Percentiles rank a stretch among this genome's conserved stretches.
Evolutionary conservation across 83 land plant species (phyloP).

Genomic region (Diphasiastrum complanatum): DNA sequence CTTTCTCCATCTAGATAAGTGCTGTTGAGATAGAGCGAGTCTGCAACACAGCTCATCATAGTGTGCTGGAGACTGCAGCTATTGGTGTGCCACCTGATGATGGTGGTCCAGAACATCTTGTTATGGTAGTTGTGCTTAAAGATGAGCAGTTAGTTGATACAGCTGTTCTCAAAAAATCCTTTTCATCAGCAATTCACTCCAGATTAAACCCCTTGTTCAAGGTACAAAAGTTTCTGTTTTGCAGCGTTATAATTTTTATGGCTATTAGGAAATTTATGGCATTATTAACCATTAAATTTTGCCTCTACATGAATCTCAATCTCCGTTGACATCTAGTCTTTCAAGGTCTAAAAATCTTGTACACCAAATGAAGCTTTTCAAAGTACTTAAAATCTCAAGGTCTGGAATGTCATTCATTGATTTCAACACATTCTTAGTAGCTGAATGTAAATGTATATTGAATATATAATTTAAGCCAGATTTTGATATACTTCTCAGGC

Average conservation of each 20-base stretch:
- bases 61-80: slow-evolving; percentile 83
- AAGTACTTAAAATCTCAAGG: no score
- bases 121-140: slow-evolving; percentile 62
- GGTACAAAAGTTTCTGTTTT: slow-evolving; percentile 34
- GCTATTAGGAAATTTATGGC: no score
- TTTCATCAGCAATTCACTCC: slow-evolving; percentile 49
- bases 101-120: slow-evolving; percentile 79
- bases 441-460: no score
- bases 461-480: no score
- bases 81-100: slow-evolving; percentile 42
- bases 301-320: no score
- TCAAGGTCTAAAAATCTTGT: no score
- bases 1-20: slow-evolving; percentile 59
- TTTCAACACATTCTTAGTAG: no score
- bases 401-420: no score
- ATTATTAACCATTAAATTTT: neutral
- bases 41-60: slow-evolving; percentile 70
- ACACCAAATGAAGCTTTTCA: no score
- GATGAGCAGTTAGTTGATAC: slow-evolving; percentile 20
- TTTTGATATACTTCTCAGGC: no score
- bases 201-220: slow-evolving; percentile 83
- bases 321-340: no score
- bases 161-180: slow-evolving; percentile 33
- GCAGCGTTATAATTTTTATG: no score
- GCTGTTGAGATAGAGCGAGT: slow-evolving; percentile 92